Conservation (phyloP, 176 grass and related monocot genomes). For the Avena sativa region DNA sequence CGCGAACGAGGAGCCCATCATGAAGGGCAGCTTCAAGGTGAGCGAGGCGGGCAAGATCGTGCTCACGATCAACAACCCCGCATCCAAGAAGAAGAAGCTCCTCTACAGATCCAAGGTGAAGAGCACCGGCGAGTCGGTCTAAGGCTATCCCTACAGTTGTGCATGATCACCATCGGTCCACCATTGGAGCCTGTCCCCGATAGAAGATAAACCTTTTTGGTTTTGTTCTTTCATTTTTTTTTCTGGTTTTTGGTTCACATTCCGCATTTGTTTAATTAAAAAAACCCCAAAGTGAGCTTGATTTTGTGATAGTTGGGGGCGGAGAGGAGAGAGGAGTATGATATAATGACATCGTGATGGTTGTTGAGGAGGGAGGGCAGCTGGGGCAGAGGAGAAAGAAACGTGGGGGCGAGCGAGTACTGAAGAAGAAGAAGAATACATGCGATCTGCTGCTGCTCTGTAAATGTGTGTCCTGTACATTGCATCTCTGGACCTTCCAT, state of each 20-base stretch:
- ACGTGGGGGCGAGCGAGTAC: not conserved
- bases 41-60: conserved; percentile 74
- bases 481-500: conserved; percentile 60
- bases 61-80: conserved; percentile 69
- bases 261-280: conserved; percentile 72
- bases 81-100: conserved; percentile 98
- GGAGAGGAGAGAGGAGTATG: conserved; percentile 27
- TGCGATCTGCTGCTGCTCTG: conserved; percentile 52
- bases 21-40: conserved; percentile 85
- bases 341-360: conserved; percentile 50
- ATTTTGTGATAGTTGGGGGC: conserved; percentile 52
- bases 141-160: conserved; percentile 28
- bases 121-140: conserved; percentile 57
- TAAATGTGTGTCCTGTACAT: conserved; percentile 80
- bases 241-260: conserved; percentile 52
- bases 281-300: conserved; percentile 52
- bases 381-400: not conserved
- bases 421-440: conserved; percentile 18
- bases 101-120: conserved; percentile 88
- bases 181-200: conserved; percentile 15
- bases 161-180: not conserved
- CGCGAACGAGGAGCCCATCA: conserved; percentile 69
- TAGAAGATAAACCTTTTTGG: conserved; percentile 51
- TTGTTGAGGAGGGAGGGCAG: conserved; percentile 34
- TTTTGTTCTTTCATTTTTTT: conserved; percentile 70